Evolutionary conservation across 2,329 filamentous ascomycete species (phyloP).

Genomic region (Cladophialophora yegresii): DNA sequence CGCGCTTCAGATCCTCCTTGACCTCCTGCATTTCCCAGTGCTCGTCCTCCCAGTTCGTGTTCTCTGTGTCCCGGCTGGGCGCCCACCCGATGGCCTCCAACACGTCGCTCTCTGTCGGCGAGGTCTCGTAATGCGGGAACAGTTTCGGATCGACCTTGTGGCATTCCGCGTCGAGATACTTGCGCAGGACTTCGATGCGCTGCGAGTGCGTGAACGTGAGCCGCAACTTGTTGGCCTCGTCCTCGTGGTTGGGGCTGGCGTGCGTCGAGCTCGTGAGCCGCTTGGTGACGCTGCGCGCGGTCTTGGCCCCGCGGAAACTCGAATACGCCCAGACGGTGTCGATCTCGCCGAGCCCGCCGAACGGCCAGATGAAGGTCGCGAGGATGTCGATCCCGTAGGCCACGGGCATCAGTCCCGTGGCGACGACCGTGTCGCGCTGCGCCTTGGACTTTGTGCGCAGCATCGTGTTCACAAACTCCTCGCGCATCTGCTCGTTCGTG

Average conservation of each 20-base stretch:
- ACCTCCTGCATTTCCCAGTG: conserved; percentile 48
- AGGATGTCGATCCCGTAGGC: conserved; percentile 32
- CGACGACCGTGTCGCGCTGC: conserved; percentile 47
- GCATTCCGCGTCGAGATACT: conserved; percentile 46
- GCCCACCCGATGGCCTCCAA: conserved; percentile 50
- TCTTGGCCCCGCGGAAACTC: conserved; percentile 45
- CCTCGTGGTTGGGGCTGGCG: conserved; percentile 33
- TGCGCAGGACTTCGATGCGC: conserved; percentile 43
- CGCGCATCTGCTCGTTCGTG: conserved; percentile 41
- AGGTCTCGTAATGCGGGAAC: conserved; percentile 40
- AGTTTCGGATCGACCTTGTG: conserved; percentile 42
- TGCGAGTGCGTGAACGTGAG: conserved; percentile 44
- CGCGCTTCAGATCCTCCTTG: conserved; percentile 46
- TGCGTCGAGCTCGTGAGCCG: conserved; percentile 36
- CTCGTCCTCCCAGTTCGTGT: conserved; percentile 49
- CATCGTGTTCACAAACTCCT: conserved; percentile 48
- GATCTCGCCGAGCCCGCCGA: conserved; percentile 40
- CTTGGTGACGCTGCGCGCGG: conserved; percentile 45
- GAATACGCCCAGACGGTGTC: conserved; percentile 41
- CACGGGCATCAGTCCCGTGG: conserved; percentile 47
- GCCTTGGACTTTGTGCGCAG: conserved; percentile 48
- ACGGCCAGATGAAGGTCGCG: conserved; percentile 40
- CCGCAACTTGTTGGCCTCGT: conserved; percentile 41
- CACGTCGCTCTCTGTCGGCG: conserved; percentile 45
- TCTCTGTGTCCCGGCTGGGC: conserved; percentile 37